Conservation (phyloP, 2,329 filamentous ascomycete species). For the Exophiala mesophila region DNA sequence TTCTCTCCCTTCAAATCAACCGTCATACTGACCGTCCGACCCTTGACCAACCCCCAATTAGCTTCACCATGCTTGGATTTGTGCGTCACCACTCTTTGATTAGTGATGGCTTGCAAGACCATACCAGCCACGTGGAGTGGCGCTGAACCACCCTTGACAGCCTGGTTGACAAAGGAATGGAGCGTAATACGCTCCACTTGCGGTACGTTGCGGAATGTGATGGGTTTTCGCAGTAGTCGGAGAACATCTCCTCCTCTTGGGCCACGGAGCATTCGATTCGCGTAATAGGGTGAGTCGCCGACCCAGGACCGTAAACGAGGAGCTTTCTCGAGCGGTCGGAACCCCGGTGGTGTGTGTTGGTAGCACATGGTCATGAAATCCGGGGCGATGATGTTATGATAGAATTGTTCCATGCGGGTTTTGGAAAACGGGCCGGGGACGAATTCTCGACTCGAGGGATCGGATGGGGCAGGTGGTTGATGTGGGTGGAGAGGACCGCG, state of each 20-base stretch:
- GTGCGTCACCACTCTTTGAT: slow-evolving; percentile 66
- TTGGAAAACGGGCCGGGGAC: slow-evolving; percentile 85
- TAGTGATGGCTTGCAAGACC: slow-evolving; percentile 78
- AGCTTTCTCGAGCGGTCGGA: slow-evolving; percentile 50
- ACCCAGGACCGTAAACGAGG: slow-evolving; percentile 80
- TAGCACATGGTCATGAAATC: slow-evolving; percentile 89
- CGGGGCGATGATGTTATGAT: slow-evolving; percentile 75
- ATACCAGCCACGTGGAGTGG: slow-evolving; percentile 78
- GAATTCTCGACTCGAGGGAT: slow-evolving; percentile 83
- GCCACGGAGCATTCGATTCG: slow-evolving; percentile 78
- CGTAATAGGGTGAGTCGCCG: slow-evolving; percentile 87
- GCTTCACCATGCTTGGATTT: slow-evolving; percentile 65
- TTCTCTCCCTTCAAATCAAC: slow-evolving; percentile 70
- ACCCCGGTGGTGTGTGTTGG: slow-evolving; percentile 76
- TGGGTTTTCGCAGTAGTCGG: slow-evolving; percentile 49
- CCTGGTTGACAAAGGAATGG: slow-evolving; percentile 66
- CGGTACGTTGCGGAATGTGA: slow-evolving; percentile 79
- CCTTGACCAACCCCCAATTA: slow-evolving; percentile 68
- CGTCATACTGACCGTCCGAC: slow-evolving; percentile 66
- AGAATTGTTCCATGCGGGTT: slow-evolving; percentile 84
- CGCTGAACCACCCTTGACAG: slow-evolving; percentile 64
- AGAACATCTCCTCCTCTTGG: slow-evolving; percentile 69
- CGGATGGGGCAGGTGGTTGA: slow-evolving; percentile 78
- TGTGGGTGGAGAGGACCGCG: slow-evolving; percentile 90
- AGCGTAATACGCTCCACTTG: slow-evolving; percentile 75